These are phyloP conservation scores for Achlya hypogyna DNA, from an alignment of 352 stramenopile species.

Conservation along the genomic window DNA sequence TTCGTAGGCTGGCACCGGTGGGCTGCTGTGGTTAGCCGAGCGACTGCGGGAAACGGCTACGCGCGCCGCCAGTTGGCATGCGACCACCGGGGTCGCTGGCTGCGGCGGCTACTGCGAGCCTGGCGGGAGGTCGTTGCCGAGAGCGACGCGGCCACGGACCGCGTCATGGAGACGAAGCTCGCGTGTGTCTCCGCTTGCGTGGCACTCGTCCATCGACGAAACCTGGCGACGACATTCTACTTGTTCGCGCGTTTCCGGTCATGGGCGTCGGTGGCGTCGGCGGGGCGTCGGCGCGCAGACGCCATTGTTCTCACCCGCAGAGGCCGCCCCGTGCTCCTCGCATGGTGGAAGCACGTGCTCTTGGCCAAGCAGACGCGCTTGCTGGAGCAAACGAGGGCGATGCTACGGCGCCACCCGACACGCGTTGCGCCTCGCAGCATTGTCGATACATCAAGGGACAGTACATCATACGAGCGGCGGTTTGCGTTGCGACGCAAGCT, in stretches of 20 bases:
- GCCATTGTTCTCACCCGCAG: background rate
- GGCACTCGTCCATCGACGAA: background rate
- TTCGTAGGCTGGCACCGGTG: too few relatives aligned
- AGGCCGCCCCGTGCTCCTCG: background rate
- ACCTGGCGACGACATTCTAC: background rate
- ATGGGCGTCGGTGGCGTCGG: background rate
- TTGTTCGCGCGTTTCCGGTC: background rate
- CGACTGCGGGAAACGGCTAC: too few relatives aligned
- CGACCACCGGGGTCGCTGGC: too few relatives aligned
- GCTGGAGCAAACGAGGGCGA: background rate
- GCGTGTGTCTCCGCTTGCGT: background rate
- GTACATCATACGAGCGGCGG: background rate
- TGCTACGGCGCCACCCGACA: background rate
- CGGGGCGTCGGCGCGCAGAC: background rate
- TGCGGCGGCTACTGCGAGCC: too few relatives aligned
- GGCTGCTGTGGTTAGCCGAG: too few relatives aligned
- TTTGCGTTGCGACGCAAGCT: too few relatives aligned
- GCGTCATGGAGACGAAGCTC: slow-evolving; percentile 2
- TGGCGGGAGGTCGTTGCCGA: background rate
- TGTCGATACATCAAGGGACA: background rate
- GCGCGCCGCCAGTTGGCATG: too few relatives aligned
- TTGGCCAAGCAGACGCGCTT: background rate
- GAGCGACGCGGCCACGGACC: background rate
- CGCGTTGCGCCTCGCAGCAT: background rate
- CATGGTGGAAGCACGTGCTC: background rate